Base-by-base conservation (phyloP, 179 eudicot species). In the Spinacia oleracea region DNA sequence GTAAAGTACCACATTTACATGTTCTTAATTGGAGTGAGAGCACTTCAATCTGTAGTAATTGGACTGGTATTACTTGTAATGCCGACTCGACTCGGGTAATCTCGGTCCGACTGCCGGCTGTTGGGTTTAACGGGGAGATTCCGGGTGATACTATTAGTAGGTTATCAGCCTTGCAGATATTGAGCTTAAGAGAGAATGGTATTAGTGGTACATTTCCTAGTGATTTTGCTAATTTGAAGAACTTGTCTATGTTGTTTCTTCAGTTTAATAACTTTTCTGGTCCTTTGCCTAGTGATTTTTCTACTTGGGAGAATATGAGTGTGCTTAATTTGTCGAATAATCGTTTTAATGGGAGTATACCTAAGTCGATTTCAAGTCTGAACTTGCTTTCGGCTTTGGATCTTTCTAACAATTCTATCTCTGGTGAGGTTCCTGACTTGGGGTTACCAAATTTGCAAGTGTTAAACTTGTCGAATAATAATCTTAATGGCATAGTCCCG, bases 391-490 rank as follows among this genome's bases (percentile, higher is more conserved):
- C 83, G 0, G 76, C 81, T 77, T 80, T 95, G 82, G 86, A 90
- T 83, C 90, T 95, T 23, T 90, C 91, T 56, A 90, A 89, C 60
- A 95, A 93, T 80, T 85, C 83, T 1, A 51, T 95, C 6, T 89
- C 91, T 12, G 98, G 96, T 34, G 81, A 79, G 76, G 88, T 95
- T 77, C 98, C 97, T 58, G 90, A 91, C 77, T 75, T 93, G 63
- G 65, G 78, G 70, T 72, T 87, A 80, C 88, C 88, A 0, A 85
- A 76, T 79, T 87, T 96, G 83, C 85, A 78, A 59, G 76, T 73
- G 48, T 70, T 96, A 21, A 74, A 91, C 56, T 86, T 96, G 80
- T 91, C 99, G 12, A 68, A 83, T 75, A 96, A 96, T 40, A 82
- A 89, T 59, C 86, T 96, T 65, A 89, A 62, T 27, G 99, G 99